phyloP scores from a whole-genome alignment of 805 yeast genomes.

The Pichia heedii region DNA sequence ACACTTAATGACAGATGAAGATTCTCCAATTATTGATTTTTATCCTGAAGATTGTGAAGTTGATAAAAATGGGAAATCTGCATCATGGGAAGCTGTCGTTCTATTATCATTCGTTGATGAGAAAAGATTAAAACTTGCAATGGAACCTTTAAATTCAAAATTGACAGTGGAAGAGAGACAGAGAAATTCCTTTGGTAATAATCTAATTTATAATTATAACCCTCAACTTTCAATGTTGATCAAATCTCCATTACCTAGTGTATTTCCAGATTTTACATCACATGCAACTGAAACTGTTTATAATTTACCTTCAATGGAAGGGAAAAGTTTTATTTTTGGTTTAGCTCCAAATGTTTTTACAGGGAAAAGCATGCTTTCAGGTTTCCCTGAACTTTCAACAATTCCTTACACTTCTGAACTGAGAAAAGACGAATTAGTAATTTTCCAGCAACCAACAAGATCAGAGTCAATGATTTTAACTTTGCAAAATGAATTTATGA shows the following conservation, averaged over 20 bases:
- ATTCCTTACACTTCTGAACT: conserved; percentile 51
- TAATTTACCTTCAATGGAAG: conserved; percentile 40
- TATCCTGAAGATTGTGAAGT: conserved; percentile 83
- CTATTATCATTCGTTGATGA: conserved; percentile 87
- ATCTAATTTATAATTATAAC: conserved; percentile 59
- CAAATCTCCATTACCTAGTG: conserved; percentile 67
- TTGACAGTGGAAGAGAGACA: conserved; percentile 60
- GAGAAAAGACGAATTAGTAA: conserved; percentile 53
- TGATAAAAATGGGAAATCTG: conserved; percentile 91
- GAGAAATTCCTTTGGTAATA: conserved; percentile 70
- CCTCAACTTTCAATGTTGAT: conserved; percentile 64
- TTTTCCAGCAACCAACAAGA: conserved; percentile 79
- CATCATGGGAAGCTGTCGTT: conserved; percentile 97
- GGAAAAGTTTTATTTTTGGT: conserved; percentile 38
- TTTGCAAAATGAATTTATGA: conserved; percentile 45
- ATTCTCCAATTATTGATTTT: conserved; percentile 81
- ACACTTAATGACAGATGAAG: conserved; percentile 74
- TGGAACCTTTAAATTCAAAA: conserved; percentile 54
- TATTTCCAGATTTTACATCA: conserved; percentile 71
- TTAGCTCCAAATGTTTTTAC: conserved; percentile 55
- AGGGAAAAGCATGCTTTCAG: conserved; percentile 72
- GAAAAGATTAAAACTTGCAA: conserved; percentile 58
- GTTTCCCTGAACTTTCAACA: conserved; percentile 79
- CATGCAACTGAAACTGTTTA: conserved; percentile 63
- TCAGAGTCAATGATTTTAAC: conserved; percentile 72